Conservation (phyloP, 768 basidiomycete species). For the Pleurotus ostreatus region DNA sequence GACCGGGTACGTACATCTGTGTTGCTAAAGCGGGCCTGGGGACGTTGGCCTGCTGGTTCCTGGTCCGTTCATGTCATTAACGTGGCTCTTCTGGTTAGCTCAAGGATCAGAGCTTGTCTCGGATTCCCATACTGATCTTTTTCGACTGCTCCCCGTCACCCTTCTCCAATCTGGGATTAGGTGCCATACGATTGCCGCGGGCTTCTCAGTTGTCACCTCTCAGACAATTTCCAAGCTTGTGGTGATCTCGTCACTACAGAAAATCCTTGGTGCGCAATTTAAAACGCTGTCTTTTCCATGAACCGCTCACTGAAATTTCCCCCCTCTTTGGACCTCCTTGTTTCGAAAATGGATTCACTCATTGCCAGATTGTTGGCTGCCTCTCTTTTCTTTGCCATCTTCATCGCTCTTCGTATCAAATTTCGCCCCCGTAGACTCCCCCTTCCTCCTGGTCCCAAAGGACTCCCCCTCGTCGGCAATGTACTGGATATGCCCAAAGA, state of each 20-base stretch:
- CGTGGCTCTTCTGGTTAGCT: conserved; percentile 6
- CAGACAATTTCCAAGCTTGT: neutral
- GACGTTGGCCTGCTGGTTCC: neutral
- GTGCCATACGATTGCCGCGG: conserved; percentile 6
- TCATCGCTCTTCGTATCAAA: conserved; percentile 3
- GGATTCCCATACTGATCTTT: conserved; percentile 7
- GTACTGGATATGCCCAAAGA: conserved; percentile 22
- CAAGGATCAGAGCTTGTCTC: conserved; percentile 2
- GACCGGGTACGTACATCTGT: conserved; percentile 1
- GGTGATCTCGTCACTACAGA: no score
- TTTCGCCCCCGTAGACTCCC: conserved; percentile 9
- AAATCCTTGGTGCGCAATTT: no score
- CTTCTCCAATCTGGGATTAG: neutral
- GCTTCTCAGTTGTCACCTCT: conserved; percentile 3
- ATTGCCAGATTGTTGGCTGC: neutral
- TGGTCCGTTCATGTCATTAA: conserved; percentile 2
- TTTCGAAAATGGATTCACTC: neutral
- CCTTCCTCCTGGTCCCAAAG: conserved; percentile 32
- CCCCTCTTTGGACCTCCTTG: neutral
- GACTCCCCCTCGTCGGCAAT: conserved; percentile 32
- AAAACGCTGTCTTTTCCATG: neutral
- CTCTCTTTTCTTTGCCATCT: conserved; percentile 3
- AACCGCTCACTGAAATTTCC: neutral
- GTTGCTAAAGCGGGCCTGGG: conserved; percentile 1
- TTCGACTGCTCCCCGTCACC: neutral